phyloP scores from a whole-genome alignment of 768 basidiomycete species.

The Chalciporus chontae region DNA sequence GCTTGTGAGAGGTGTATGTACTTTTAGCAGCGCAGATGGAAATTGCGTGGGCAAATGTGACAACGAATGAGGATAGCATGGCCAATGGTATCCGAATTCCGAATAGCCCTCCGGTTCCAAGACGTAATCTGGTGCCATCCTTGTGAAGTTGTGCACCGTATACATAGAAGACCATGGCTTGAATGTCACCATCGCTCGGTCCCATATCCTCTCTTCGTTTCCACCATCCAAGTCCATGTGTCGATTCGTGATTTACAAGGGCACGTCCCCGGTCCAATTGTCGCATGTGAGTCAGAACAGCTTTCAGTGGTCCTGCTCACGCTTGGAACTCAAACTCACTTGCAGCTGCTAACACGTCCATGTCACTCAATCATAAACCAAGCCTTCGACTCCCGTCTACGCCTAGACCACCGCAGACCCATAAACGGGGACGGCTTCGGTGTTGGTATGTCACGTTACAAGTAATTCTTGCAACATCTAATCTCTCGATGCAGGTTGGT shows the following conservation, averaged over 20 bases:
- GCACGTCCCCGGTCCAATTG: slow-evolving; percentile 87
- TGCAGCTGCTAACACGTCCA: slow-evolving; percentile 84
- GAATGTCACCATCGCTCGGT: too few relatives aligned
- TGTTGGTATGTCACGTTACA: slow-evolving; percentile 56
- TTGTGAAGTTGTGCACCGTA: slow-evolving; percentile 2
- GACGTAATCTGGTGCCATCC: slow-evolving; percentile 21
- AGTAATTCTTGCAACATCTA: not conserved
- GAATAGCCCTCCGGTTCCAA: slow-evolving; percentile 5
- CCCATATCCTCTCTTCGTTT: not conserved
- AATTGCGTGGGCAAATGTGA: too few relatives aligned
- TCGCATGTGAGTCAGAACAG: slow-evolving; percentile 58
- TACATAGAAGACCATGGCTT: not conserved
- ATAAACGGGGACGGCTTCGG: slow-evolving; percentile 97
- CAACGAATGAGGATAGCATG: too few relatives aligned
- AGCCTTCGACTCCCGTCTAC: slow-evolving; percentile 90
- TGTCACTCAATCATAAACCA: slow-evolving; percentile 97
- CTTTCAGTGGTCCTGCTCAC: not conserved
- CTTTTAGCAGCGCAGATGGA: not conserved
- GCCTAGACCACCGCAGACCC: slow-evolving; percentile 76
- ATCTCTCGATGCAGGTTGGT: slow-evolving; percentile 66
- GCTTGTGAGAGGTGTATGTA: slow-evolving; percentile 7
- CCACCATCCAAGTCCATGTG: slow-evolving; percentile 50
- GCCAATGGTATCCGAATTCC: too few relatives aligned
- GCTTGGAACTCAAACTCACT: slow-evolving; percentile 2
- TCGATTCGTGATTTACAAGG: slow-evolving; percentile 93